phyloP scores from a whole-genome alignment of 1,284 basidiomycete genomes.

The Hypsizygus ulmarius region DNA sequence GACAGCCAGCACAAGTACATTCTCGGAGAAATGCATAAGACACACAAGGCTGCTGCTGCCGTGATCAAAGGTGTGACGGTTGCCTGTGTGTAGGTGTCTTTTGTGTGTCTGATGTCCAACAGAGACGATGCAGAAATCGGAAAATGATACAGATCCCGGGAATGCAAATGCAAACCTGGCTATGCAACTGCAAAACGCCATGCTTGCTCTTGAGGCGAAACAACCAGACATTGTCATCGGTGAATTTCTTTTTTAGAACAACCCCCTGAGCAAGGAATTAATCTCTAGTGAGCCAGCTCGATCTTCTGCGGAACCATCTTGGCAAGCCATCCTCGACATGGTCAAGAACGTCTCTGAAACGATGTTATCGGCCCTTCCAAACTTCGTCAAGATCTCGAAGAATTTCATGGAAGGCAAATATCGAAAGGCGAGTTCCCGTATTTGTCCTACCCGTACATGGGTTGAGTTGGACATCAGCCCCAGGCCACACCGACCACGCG shows the following conservation, averaged over 20 bases:
- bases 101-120: conserved; percentile 2
- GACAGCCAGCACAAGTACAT: conserved; percentile 91
- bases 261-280: not conserved
- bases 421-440: conserved; percentile 58
- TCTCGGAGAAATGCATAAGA: conserved; percentile 71
- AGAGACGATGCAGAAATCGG: conserved; percentile 46
- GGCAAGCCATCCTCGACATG: conserved; percentile 77
- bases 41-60: conserved; percentile 57
- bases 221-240: conserved; percentile 63
- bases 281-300: conserved; percentile 39
- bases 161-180: conserved; percentile 45
- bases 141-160: conserved; percentile 36
- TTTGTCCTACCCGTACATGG: not conserved
- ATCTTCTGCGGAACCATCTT: conserved; percentile 68
- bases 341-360: conserved; percentile 71
- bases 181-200: conserved; percentile 53
- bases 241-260: conserved; percentile 33
- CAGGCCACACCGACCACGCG: conserved; percentile 39
- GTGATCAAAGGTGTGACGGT: conserved; percentile 52
- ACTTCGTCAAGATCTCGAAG: conserved; percentile 92
- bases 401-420: conserved; percentile 91
- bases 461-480: conserved; percentile 18
- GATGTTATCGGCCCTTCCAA: conserved; percentile 75
- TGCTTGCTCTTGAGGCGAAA: conserved; percentile 60
- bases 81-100: conserved; percentile 11